Evolutionary conservation across 805 yeast species (phyloP).

Genomic region (Teunomyces stri): DNA sequence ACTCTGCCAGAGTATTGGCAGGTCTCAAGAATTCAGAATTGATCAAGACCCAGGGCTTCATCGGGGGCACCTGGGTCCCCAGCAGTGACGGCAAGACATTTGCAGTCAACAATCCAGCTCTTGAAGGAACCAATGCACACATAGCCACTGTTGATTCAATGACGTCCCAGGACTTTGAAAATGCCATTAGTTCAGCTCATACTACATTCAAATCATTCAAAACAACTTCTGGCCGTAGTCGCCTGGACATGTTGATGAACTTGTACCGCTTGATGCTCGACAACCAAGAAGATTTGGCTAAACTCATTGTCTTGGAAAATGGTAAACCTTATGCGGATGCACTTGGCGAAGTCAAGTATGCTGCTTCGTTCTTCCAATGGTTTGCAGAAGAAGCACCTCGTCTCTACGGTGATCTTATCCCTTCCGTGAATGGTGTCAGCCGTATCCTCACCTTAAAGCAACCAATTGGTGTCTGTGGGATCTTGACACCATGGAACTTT

Average conservation of each 20-base stretch:
- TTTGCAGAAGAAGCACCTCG: constrained; percentile 81
- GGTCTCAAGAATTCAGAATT: constrained; percentile 47
- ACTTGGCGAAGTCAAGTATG: constrained; percentile 63
- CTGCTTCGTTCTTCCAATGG: constrained; percentile 85
- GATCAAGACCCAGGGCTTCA: constrained; percentile 55
- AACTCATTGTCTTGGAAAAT: constrained; percentile 62
- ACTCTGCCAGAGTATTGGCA: constrained; percentile 10
- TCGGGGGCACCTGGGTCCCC: constrained; percentile 74
- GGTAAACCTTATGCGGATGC: constrained; percentile 75
- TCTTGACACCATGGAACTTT: constrained; percentile 83
- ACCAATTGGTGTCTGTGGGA: constrained; percentile 81
- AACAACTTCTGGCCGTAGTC: constrained; percentile 52
- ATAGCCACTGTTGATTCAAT: constrained; percentile 56
- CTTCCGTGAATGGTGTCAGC: constrained; percentile 47
- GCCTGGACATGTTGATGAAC: constrained; percentile 51
- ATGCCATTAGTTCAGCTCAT: constrained; percentile 57
- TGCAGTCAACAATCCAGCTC: constrained; percentile 74
- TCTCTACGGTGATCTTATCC: constrained; percentile 61
- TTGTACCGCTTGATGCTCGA: constrained; percentile 54
- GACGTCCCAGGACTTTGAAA: constrained; percentile 45
- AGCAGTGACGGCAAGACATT: constrained; percentile 47
- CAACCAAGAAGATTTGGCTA: constrained; percentile 65
- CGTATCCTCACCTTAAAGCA: constrained; percentile 61
- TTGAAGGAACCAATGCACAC: constrained; percentile 14
- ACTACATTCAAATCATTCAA: constrained; percentile 53